These are phyloP conservation scores for Aureobasidium sp. DNA, from an alignment of 2,329 filamentous ascomycete species.

Conservation along the genomic window DNA sequence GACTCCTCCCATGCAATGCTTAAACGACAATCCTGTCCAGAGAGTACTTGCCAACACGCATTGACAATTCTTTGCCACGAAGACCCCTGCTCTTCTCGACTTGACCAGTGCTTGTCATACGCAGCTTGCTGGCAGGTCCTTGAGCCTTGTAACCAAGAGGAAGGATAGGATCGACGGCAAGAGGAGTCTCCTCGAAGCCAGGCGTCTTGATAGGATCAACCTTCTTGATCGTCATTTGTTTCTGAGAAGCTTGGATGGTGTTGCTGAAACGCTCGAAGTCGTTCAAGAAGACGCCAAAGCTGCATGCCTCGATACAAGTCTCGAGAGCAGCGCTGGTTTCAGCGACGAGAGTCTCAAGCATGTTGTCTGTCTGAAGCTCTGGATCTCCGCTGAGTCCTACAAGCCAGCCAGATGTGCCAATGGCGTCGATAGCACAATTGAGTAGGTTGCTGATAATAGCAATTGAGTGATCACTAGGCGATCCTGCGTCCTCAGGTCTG, in stretches of 20 bases:
- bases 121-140: conserved; percentile 33
- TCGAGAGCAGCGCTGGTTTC: conserved; percentile 67
- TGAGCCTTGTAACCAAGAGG: conserved; percentile 65
- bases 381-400: conserved; percentile 49
- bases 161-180: conserved; percentile 44
- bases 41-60: conserved; percentile 74
- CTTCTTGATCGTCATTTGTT: conserved; percentile 26
- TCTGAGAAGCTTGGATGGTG: conserved; percentile 10
- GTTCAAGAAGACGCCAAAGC: conserved; percentile 56
- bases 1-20: background rate
- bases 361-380: conserved; percentile 52
- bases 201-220: conserved; percentile 32
- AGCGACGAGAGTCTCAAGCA: conserved; percentile 57
- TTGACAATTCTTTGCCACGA: conserved; percentile 68
- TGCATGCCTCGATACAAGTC: conserved; percentile 61
- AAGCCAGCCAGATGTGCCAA: conserved; percentile 69
- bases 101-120: conserved; percentile 35
- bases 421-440: conserved; percentile 65
- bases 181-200: conserved; percentile 43
- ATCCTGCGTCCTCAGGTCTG: conserved; percentile 38
- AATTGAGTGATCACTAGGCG: conserved; percentile 60
- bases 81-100: conserved; percentile 61
- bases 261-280: conserved; percentile 56
- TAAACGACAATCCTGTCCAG: conserved; percentile 59
- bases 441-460: conserved; percentile 64